Base-by-base conservation (phyloP, 2,329 filamentous ascomycete genomes). In the Phialophora macrospora region DNA sequence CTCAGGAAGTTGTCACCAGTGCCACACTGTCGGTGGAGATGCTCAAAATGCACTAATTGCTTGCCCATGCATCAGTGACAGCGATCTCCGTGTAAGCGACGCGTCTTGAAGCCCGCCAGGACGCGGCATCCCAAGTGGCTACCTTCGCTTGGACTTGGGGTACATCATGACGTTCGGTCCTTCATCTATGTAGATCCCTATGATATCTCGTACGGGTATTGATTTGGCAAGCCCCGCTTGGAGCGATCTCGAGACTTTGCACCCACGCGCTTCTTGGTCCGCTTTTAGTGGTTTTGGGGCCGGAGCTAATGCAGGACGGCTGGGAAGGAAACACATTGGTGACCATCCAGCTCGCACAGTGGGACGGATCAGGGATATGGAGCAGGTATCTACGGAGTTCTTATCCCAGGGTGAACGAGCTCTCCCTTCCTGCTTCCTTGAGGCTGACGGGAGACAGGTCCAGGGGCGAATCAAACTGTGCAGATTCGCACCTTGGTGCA, bases 21-120 rank as follows among this genome's bases (percentile, higher is more conserved):
- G 38, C 5, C n/a, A 14, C 28, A 24, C 17, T 34, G 38, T 32
- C 12, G 20, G 44, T 49, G 56, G 56, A 59, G 41, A 59, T 48
- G 9, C 26, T 32, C 17, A 57, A 48, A 30, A 49, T 59, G 56
- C 24, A 46, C 56, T 51, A 59, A 32, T 1, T 20, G 41, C 41
- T 46, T 49, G 56, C 41, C 17, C n/a, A 24, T 8, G 46, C 46
- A 20, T 20, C 20, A 26, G 48, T 24, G 24, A 28, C 48, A 22
- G 22, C 48, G 48, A 26, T 51, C 20, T 22, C 48, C 48, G 5
- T 51, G 48, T 22, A 14, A 51, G 20, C 48, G 22, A 22, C 20
- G 48, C 48, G 24, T 17, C 20, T 22, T 28, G 48, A 12, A 51
- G 8, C 48, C 17, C 8, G 22, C 14, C 48, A 2, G 20, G 9